Base-by-base conservation (phyloP, 2,329 filamentous ascomycete genomes). In the Pseudovirgaria hyperparasitica region DNA sequence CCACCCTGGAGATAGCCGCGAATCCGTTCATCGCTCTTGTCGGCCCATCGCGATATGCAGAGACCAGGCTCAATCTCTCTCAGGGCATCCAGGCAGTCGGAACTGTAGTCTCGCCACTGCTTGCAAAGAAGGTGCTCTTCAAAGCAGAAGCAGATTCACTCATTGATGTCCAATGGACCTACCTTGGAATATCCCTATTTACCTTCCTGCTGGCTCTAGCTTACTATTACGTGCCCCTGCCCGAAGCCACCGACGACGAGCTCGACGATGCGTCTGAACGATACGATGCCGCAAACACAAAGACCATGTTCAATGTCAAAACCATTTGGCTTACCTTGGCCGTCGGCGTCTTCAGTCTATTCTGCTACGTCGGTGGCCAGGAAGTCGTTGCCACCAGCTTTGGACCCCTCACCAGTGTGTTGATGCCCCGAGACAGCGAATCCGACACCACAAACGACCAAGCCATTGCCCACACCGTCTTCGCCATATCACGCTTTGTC, bases 21-120 rank as follows among this genome's bases (percentile, higher is more conserved):
- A 75, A 76, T 30, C 67, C 70, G 0, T 76, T 75, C 46, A 73
- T 73, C 25, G 57, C 64, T 1, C 61, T 76, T 2, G 76, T 71
- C 34, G 71, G 71, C 2, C 71, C 71, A 0, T 57, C 64, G 3
- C 60, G 72, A 37, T 72, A 71, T 33, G 65, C 66, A 3, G 71
- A 76, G 44, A 60, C 68, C 6, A 59, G 71, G 16, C 48, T 76
- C 21, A 73, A 73, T 31, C 50, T 75, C 12, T 71, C 68, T 3
- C 71, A 76, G 39, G 70, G 58, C 9, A 60, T 76, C 10, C 72
- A 76, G 40, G 72, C 71, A 1, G 55, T 72, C 22, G 72, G 71
- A 6, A 71, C 60, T 20, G 60, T 75, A 5, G 48, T 72, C 8
- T 72, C 71, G 0, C 70, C 70, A 3, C 54, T 75, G 3, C 56